Percentiles rank a stretch among this genome's conserved stretches.
These are phyloP conservation scores for Leptomonas seymouri DNA, from an alignment of 208 protist genomes.

Conservation along the genomic window DNA sequence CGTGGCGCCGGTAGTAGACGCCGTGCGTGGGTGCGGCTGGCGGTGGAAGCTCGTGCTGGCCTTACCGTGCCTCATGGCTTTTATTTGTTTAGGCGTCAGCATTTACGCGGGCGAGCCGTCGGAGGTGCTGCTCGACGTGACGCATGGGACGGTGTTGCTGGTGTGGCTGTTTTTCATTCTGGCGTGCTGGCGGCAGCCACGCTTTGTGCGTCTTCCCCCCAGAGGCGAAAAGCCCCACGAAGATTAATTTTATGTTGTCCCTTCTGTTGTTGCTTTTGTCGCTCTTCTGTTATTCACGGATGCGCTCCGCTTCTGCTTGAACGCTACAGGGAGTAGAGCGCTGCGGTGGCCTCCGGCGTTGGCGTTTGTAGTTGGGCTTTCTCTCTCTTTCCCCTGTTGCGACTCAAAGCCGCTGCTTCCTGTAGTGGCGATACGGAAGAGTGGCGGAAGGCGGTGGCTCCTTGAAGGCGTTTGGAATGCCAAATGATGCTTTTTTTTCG, in stretches of 20 bases:
- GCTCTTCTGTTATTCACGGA: no score
- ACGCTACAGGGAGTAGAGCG: no score
- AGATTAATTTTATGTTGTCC: conserved; percentile 25
- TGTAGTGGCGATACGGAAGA: neutral
- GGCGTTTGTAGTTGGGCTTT: no score
- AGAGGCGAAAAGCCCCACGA: conserved; percentile 34
- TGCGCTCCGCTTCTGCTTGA: no score
- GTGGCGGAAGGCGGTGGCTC: neutral
- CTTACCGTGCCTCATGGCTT: conserved; percentile 36
- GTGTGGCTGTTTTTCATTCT: conserved; percentile 34
- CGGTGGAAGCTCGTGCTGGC: conserved; percentile 47
- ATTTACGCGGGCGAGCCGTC: conserved; percentile 21
- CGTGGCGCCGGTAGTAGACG: conserved; percentile 61
- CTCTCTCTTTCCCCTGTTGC: neutral
- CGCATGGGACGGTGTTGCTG: conserved; percentile 24
- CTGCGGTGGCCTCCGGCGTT: no score
- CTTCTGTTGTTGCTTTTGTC: neutral
- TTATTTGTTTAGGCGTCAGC: conserved; percentile 24
- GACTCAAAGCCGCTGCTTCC: neutral
- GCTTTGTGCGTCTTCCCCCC: conserved; percentile 27
- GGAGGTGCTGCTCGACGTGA: conserved; percentile 21
- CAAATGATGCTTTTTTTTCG: neutral
- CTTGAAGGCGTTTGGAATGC: neutral
- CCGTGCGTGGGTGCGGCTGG: conserved; percentile 28
- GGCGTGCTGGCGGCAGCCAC: conserved; percentile 38